Percentiles rank a stretch among this genome's conserved stretches.
Evolutionary conservation across 352 stramenopile genomes (phyloP).

Genomic region (Phytopythium helicoides): DNA sequence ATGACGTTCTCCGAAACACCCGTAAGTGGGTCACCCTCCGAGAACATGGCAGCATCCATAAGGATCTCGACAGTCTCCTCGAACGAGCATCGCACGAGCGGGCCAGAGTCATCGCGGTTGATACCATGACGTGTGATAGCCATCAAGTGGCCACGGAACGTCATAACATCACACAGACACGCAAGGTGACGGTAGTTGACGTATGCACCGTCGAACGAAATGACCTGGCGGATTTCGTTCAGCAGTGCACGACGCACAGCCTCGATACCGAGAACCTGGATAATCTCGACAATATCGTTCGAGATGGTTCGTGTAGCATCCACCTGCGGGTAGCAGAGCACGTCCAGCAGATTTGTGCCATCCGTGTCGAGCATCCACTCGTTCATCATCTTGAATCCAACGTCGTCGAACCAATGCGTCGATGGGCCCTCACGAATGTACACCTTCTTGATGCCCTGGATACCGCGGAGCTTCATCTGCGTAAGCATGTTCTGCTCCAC

Average conservation of each 20-base stretch:
- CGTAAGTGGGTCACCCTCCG: constrained; percentile 96
- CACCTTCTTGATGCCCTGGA: constrained; percentile 98
- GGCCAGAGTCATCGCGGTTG: constrained; percentile 98
- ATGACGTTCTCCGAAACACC: constrained; percentile 99
- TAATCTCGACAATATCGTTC: constrained; percentile 99
- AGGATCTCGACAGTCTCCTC: constrained; percentile 99
- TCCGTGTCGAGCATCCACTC: constrained; percentile 99
- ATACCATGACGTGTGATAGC: constrained; percentile 99
- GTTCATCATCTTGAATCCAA: constrained; percentile 93
- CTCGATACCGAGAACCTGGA: constrained; percentile 94
- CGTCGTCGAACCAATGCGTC: constrained; percentile 94
- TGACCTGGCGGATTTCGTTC: constrained; percentile 97
- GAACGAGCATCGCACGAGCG: constrained; percentile 98
- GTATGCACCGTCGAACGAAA: constrained; percentile 99
- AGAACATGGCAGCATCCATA: constrained; percentile 98
- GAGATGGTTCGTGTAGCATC: constrained; percentile 96
- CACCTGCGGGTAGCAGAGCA: constrained; percentile 96
- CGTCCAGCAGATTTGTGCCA: constrained; percentile 97
- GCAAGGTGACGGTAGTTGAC: constrained; percentile 99
- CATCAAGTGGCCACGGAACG: constrained; percentile 96
- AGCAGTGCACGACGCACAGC: constrained; percentile 86
- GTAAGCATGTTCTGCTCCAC: constrained; percentile 98
- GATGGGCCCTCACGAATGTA: constrained; percentile 96
- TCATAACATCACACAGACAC: constrained; percentile 99
- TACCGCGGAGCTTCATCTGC: constrained; percentile 96